Evolutionary conservation across 441 rosid genomes (phyloP).

Genomic region (Adansonia madagascariensis): DNA sequence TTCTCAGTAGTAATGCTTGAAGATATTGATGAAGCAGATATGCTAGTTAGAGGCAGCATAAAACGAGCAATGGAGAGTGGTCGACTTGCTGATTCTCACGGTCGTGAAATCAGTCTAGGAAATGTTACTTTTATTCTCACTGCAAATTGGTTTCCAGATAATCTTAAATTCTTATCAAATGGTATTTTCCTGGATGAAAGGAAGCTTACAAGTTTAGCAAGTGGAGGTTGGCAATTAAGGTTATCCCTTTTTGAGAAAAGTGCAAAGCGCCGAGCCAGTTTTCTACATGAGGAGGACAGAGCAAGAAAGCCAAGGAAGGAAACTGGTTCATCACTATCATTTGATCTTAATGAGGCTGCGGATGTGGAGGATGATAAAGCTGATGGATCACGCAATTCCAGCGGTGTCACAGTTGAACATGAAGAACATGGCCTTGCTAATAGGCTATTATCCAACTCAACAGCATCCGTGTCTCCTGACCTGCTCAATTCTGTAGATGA

Average conservation of each 20-base stretch:
- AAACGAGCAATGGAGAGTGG: slow-evolving; percentile 92
- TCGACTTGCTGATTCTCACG: slow-evolving; percentile 80
- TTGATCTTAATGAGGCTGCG: slow-evolving; percentile 81
- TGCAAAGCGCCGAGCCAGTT: slow-evolving; percentile 67
- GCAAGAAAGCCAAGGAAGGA: slow-evolving; percentile 64
- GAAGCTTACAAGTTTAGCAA: slow-evolving; percentile 58
- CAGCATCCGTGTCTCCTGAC: slow-evolving; percentile 54
- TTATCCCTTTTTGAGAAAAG: slow-evolving; percentile 64
- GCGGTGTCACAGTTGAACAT: slow-evolving; percentile 80
- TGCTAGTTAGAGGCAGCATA: slow-evolving; percentile 67
- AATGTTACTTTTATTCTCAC: slow-evolving; percentile 85
- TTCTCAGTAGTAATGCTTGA: slow-evolving; percentile 78
- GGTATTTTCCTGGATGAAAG: slow-evolving; percentile 53
- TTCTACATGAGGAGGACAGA: slow-evolving; percentile 57
- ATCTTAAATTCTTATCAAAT: slow-evolving; percentile 39
- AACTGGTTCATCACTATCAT: slow-evolving; percentile 42
- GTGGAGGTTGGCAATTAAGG: slow-evolving; percentile 67
- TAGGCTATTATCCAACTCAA: slow-evolving; percentile 45
- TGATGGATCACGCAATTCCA: slow-evolving; percentile 79
- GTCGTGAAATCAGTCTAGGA: slow-evolving; percentile 90
- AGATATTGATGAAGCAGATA: slow-evolving; percentile 85
- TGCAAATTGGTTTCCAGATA: slow-evolving; percentile 56
- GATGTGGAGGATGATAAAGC: slow-evolving; percentile 62
- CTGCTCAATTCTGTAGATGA: slow-evolving; percentile 56
- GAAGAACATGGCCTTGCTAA: slow-evolving; percentile 58